These are phyloP conservation scores for Leccinellum albellum DNA, from an alignment of 768 basidiomycete species.

Conservation along the genomic window DNA sequence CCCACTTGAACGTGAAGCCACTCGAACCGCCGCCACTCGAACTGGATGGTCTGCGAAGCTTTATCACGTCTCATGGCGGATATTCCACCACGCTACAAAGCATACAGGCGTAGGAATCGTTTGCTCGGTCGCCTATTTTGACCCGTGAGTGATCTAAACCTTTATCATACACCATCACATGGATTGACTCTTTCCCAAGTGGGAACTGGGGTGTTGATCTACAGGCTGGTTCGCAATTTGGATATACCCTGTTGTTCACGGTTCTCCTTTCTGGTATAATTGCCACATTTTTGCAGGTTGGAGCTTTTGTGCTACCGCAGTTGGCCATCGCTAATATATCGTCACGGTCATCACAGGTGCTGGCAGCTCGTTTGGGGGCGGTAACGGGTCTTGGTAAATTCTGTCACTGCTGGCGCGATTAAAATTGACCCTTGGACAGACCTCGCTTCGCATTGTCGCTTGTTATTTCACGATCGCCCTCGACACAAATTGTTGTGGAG, in stretches of 20 bases:
- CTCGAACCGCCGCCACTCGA: not conserved
- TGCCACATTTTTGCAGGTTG: constrained; percentile 76
- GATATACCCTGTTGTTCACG: constrained; percentile 83
- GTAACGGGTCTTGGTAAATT: constrained; percentile 73
- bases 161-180: not conserved
- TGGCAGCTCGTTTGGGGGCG: constrained; percentile 77
- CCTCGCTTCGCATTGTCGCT: constrained; percentile 60
- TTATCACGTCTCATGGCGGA: constrained; percentile 22
- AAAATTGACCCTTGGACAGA: constrained; percentile 36
- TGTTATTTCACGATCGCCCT: constrained; percentile 62
- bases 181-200: constrained; percentile 30
- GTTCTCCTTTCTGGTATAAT: constrained; percentile 80
- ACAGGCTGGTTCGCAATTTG: constrained; percentile 80
- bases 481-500: constrained; percentile 54
- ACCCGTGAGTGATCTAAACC: constrained; percentile 55
- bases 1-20: constrained; percentile 1
- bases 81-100: constrained; percentile 51
- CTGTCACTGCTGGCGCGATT: not conserved
- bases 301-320: not conserved
- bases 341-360: constrained; percentile 49
- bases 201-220: constrained; percentile 92
- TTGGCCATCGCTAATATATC: constrained; percentile 1
- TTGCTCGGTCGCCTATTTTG: constrained; percentile 86
- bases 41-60: constrained; percentile 20
- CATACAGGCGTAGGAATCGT: constrained; percentile 84